These are phyloP conservation scores for Heterobasidion annosum DNA, from an alignment of 1,284 basidiomycete genomes.

Conservation along the genomic window DNA sequence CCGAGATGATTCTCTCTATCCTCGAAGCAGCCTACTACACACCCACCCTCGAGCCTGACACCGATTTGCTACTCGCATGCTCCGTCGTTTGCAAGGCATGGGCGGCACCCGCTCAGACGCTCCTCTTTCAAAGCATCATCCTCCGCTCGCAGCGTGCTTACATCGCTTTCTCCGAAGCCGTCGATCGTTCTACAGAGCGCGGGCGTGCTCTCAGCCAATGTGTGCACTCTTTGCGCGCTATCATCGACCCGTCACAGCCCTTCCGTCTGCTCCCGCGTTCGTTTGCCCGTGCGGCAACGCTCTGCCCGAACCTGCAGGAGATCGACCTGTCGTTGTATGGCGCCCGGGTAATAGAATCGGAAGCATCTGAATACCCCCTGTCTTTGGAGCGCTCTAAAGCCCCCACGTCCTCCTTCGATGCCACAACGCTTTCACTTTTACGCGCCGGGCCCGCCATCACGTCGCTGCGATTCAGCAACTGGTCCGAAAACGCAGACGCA, in stretches of 20 bases:
- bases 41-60: slow-evolving; percentile 27
- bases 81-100: slow-evolving; percentile 57
- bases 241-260: slow-evolving; percentile 61
- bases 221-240: slow-evolving; percentile 32
- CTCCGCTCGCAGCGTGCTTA: slow-evolving; percentile 44
- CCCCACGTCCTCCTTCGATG: slow-evolving; percentile 46
- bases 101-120: slow-evolving; percentile 50
- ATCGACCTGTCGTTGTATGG: slow-evolving; percentile 54
- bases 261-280: slow-evolving; percentile 40
- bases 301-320: slow-evolving; percentile 50
- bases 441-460: slow-evolving; percentile 40
- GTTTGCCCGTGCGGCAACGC: slow-evolving; percentile 45
- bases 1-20: slow-evolving; percentile 54
- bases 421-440: slow-evolving; percentile 39
- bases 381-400: slow-evolving; percentile 30
- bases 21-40: slow-evolving; percentile 44
- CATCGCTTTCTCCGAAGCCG: slow-evolving; percentile 41
- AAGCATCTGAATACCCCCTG: slow-evolving; percentile 31
- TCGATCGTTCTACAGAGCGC: slow-evolving; percentile 33
- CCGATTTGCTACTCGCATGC: slow-evolving; percentile 36
- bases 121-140: slow-evolving; percentile 49
- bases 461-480: slow-evolving; percentile 55
- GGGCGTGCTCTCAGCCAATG: slow-evolving; percentile 18
- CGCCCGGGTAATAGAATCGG: slow-evolving; percentile 32
- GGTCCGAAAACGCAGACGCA: slow-evolving; percentile 53